Evolutionary conservation across 2,329 filamentous ascomycete genomes (phyloP).

Genomic region (Ophiostoma triangulosporum): DNA sequence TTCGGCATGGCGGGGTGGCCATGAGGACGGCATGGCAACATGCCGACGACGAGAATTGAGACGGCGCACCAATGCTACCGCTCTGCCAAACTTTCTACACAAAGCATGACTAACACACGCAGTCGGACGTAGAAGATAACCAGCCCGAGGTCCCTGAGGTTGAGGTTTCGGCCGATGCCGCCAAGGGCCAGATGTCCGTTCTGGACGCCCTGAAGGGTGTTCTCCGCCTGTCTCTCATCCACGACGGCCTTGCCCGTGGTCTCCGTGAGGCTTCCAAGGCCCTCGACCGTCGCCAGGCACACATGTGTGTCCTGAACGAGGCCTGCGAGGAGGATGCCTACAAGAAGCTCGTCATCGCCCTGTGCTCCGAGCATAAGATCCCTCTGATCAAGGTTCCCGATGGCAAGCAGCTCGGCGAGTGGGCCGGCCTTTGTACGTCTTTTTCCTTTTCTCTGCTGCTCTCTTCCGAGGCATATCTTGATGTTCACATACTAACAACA

Average conservation of each 20-base stretch:
- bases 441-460: not conserved
- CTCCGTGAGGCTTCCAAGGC: constrained; percentile 98
- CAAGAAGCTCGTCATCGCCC: constrained; percentile 99
- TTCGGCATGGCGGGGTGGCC: not conserved
- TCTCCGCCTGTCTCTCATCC: constrained; percentile 95
- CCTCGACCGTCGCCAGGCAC: constrained; percentile 93
- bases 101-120: not conserved
- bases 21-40: not conserved
- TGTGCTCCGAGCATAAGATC: constrained; percentile 99
- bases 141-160: constrained; percentile 75
- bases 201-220: constrained; percentile 98
- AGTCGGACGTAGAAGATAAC: constrained; percentile 99
- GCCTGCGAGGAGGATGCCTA: constrained; percentile 99
- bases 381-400: constrained; percentile 99
- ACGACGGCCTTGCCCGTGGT: constrained; percentile 97
- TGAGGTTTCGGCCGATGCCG: constrained; percentile 86
- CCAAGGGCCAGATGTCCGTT: constrained; percentile 91
- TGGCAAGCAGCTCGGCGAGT: constrained; percentile 99
- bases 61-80: too few species aligned
- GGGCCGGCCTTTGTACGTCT: constrained; percentile 90
- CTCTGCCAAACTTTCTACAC: not conserved
- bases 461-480: not conserved
- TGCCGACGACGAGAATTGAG: too few species aligned
- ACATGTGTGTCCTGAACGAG: constrained; percentile 99
- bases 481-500: not conserved